Percentiles rank a stretch among this genome's conserved stretches.
These are phyloP conservation scores for Amesomyces nigricolor DNA, from an alignment of 2,329 filamentous ascomycete genomes.

Conservation along the genomic window DNA sequence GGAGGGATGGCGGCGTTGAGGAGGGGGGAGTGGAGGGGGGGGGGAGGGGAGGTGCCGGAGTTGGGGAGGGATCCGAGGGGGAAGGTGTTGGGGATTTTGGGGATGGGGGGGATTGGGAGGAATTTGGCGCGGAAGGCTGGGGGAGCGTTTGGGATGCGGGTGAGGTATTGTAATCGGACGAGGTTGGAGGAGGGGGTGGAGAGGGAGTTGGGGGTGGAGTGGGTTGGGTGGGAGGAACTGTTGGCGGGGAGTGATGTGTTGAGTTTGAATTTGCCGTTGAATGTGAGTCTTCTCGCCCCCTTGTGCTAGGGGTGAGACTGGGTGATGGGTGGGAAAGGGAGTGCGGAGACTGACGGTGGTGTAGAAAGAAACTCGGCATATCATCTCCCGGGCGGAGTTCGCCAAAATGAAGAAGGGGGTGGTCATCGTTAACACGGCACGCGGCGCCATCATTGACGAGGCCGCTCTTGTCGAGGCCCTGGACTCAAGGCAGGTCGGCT, in stretches of 20 bases:
- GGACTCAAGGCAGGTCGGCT: slow-evolving; percentile 61
- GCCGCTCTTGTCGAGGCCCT: slow-evolving; percentile 70
- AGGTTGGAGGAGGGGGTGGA: slow-evolving; percentile 51
- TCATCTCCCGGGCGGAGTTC: slow-evolving; percentile 67
- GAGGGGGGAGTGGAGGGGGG: slow-evolving; percentile 61
- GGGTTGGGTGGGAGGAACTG: slow-evolving; percentile 69
- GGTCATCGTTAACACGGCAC: slow-evolving; percentile 75
- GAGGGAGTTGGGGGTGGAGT: slow-evolving; percentile 52
- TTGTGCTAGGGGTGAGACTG: too few species aligned
- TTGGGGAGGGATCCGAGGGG: slow-evolving; percentile 72
- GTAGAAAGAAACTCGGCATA: slow-evolving; percentile 62
- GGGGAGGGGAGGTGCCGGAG: slow-evolving; percentile 49
- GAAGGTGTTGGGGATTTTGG: slow-evolving; percentile 73
- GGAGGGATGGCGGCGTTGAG: slow-evolving; percentile 60
- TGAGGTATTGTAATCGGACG: slow-evolving; percentile 69
- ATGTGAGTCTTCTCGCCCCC: slow-evolving; percentile 47
- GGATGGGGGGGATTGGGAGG: slow-evolving; percentile 80
- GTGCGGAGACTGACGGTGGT: neutral
- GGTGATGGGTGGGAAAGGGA: too few species aligned
- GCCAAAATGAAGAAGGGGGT: slow-evolving; percentile 71
- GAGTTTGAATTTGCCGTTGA: slow-evolving; percentile 74
- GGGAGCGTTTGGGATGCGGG: slow-evolving; percentile 67
- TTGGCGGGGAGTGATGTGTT: slow-evolving; percentile 67
- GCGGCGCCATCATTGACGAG: slow-evolving; percentile 78
- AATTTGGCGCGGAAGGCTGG: slow-evolving; percentile 69